Evolutionary conservation across 2,329 filamentous ascomycete genomes (phyloP).

Genomic region (Colletotrichum eleusines): DNA sequence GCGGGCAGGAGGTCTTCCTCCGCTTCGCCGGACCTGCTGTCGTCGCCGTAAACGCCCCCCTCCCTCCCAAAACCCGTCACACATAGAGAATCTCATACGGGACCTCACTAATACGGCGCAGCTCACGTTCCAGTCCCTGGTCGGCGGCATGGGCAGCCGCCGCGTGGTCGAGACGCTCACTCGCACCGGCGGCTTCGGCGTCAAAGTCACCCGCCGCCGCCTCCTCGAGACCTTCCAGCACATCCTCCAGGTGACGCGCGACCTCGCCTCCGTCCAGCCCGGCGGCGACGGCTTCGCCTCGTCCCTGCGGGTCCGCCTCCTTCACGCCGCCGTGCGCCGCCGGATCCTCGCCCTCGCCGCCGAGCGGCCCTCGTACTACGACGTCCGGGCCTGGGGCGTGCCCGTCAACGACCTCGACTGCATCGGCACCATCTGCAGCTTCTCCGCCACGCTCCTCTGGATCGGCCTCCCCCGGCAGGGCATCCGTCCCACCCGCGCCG

Average conservation of each 20-base stretch:
- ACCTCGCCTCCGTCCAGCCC: conserved; percentile 74
- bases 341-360: conserved; percentile 70
- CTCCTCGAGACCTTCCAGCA: conserved; percentile 79
- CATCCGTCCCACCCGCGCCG: conserved; percentile 71
- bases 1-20: conserved; percentile 83
- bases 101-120: conserved; percentile 44
- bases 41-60: conserved; percentile 59
- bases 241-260: conserved; percentile 77
- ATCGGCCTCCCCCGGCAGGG: conserved; percentile 79
- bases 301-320: conserved; percentile 72
- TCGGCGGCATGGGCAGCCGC: conserved; percentile 79
- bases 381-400: conserved; percentile 67
- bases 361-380: conserved; percentile 69
- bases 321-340: conserved; percentile 74
- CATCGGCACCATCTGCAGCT: conserved; percentile 78
- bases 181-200: conserved; percentile 79
- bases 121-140: conserved; percentile 73
- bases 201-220: conserved; percentile 73
- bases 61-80: conserved; percentile 37
- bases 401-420: conserved; percentile 83
- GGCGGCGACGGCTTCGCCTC: conserved; percentile 73
- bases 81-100: conserved; percentile 46
- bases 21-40: conserved; percentile 77
- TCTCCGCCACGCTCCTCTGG: conserved; percentile 76
- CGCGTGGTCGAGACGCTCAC: conserved; percentile 80